phyloP scores from a whole-genome alignment of 768 basidiomycete species.

The Naganishia kalamii region DNA sequence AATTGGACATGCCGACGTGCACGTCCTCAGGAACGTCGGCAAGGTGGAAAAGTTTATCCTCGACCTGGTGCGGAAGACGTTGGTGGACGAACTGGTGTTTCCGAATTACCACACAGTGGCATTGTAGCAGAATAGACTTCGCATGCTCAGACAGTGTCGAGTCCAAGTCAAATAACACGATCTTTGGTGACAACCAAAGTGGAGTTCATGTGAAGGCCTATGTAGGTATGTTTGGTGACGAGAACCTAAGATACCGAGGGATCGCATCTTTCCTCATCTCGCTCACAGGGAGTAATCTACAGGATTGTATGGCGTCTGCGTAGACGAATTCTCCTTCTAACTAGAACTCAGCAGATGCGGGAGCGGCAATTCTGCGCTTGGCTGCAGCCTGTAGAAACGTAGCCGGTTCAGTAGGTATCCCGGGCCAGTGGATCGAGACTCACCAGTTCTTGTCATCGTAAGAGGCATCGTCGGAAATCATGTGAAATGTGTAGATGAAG shows the following conservation, averaged over 20 bases:
- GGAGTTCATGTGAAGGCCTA: too few species aligned
- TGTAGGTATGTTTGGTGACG: too few species aligned
- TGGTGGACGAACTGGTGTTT: conserved; percentile 93
- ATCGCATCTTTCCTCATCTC: too few species aligned
- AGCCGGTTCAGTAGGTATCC: background rate
- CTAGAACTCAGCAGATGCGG: background rate
- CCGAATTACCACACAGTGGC: conserved; percentile 82
- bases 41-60: conserved; percentile 90
- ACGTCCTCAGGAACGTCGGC: conserved; percentile 74
- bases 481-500: conserved; percentile 81
- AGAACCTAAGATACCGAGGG: too few species aligned
- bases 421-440: background rate
- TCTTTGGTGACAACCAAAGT: too few species aligned
- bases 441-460: conserved; percentile 86
- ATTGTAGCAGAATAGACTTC: too few species aligned
- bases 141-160: too few species aligned
- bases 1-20: conserved; percentile 84
- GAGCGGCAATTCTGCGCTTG: conserved; percentile 76
- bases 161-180: too few species aligned
- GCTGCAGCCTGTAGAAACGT: conserved; percentile 59
- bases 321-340: too few species aligned
- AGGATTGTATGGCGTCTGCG: too few species aligned
- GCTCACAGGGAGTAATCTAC: too few species aligned
- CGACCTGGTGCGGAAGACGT: conserved; percentile 92
- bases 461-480: conserved; percentile 54